Evolutionary conservation across 169 alveolate genomes (phyloP).

Genomic region (Plasmodium adleri): DNA sequence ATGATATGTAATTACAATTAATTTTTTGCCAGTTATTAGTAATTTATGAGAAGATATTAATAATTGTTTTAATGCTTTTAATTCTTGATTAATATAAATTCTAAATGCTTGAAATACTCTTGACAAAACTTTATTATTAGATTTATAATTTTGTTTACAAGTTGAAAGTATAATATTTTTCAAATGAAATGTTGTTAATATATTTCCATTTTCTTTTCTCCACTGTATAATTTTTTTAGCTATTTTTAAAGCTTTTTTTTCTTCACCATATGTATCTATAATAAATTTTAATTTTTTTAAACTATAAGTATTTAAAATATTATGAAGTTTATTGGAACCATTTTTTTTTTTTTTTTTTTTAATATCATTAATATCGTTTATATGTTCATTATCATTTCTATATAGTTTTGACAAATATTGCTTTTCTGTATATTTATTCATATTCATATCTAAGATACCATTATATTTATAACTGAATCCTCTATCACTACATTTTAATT

Average conservation of each 20-base stretch:
- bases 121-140: constrained; percentile 80
- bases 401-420: constrained; percentile 1
- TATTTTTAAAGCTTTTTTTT: constrained; percentile 67
- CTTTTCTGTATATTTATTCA: constrained; percentile 67
- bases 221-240: constrained; percentile 71
- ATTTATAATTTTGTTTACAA: constrained; percentile 75
- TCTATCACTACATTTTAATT: constrained; percentile 77
- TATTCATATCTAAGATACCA: constrained; percentile 86
- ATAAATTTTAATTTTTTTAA: constrained; percentile 44
- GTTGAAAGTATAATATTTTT: constrained; percentile 77
- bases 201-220: constrained; percentile 69
- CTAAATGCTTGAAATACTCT: constrained; percentile 85
- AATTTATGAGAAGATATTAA: constrained; percentile 78
- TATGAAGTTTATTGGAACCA: constrained; percentile 7
- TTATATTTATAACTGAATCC: constrained; percentile 84
- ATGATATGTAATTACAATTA: constrained; percentile 84
- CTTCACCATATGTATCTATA: constrained; percentile 61
- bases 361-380: not conserved
- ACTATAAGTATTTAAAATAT: constrained; percentile 54
- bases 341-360: not conserved
- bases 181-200: constrained; percentile 80
- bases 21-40: constrained; percentile 74
- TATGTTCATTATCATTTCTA: not conserved
- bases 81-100: constrained; percentile 84
- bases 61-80: constrained; percentile 76